Evolutionary conservation across 306 rosid genomes (phyloP).

Genomic region (Lablab purpureus): DNA sequence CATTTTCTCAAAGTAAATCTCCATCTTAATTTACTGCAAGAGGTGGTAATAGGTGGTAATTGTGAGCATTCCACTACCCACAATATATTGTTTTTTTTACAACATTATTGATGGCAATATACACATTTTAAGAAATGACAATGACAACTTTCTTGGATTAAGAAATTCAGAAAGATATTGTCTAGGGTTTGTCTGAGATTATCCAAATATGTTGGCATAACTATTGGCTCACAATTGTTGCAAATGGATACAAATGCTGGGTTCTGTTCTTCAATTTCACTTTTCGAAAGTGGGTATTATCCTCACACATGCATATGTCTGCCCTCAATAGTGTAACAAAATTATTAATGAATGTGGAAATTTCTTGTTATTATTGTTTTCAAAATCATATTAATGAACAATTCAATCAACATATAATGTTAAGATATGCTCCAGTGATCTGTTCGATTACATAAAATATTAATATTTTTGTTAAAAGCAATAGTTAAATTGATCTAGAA

Average conservation of each 20-base stretch:
- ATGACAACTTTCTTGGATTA: background rate
- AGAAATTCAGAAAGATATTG: background rate
- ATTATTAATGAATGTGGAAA: conserved; percentile 18
- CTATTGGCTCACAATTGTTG: background rate
- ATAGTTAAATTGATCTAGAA: too few species aligned
- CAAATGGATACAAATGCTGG: conserved; percentile 2
- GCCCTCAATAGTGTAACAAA: background rate
- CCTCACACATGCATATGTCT: background rate
- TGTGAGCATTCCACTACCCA: conserved; percentile 44
- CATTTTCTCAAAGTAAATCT: conserved; percentile 16
- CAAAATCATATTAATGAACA: too few species aligned
- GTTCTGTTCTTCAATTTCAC: background rate
- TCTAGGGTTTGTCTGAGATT: conserved; percentile 27
- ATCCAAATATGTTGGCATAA: conserved; percentile 6
- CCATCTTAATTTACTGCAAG: conserved; percentile 5
- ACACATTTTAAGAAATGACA: background rate
- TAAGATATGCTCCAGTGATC: too few species aligned
- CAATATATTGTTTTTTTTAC: background rate
- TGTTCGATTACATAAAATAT: too few species aligned
- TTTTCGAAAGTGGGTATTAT: background rate
- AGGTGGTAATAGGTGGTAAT: conserved; percentile 15
- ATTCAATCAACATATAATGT: too few species aligned
- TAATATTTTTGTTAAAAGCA: too few species aligned
- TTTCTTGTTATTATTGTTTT: background rate
- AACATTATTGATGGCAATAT: background rate